Base-by-base conservation (phyloP, 805 yeast genomes). In the Lachancea lanzarotensis region DNA sequence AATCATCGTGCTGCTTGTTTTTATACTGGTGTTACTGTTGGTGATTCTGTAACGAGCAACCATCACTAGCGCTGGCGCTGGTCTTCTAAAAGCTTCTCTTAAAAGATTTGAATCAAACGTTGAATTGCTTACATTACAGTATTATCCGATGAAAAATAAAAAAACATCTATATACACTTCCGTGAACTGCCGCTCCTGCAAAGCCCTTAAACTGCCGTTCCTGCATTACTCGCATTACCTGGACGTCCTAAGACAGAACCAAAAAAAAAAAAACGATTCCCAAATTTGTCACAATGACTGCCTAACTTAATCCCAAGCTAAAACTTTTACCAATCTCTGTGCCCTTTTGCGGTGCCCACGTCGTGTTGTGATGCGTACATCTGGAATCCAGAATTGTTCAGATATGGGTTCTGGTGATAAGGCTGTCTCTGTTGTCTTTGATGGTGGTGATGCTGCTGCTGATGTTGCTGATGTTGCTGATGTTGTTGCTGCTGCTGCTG, bases 11-110 rank as follows among this genome's bases (percentile, higher is more conserved):
- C 61, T 69, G 2, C 56, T 78, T 44, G 52, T 69, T 2, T 35
- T 75, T n/a, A 63, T 77, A 17, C 53, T 78, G 40, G 52, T 77
- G 13, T 48, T 76, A 3, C 54, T 78, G 25, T 51, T 77, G 45
- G 34, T 41, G 7, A 62, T 72, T 18, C 55, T 75, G 2, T 47
- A 26, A 29, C 33, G 15, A n/a, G n/a, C n/a, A 33, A 11, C n/a
- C 22, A 5, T 9, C n/a, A n/a, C 13, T 34, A 17, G 37, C 19
- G 31, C 38, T 22, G 35, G 19, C 35, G 16, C 35, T 15, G 19
- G 19, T 17, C 35, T 22, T 22, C 25, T 22, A 8, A 22, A 8
- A 4, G 4, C 25, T 22, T 22, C 25, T 6, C 8, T 6, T 4
- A 8, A 22, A 22, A 22, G 25, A 22, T n/a, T n/a, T n/a, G n/a